Percentiles rank a stretch among this genome's conserved stretches.
These are phyloP conservation scores for Xylariaceae sp. DNA, from an alignment of 2,329 filamentous ascomycete species.

Conservation along the genomic window DNA sequence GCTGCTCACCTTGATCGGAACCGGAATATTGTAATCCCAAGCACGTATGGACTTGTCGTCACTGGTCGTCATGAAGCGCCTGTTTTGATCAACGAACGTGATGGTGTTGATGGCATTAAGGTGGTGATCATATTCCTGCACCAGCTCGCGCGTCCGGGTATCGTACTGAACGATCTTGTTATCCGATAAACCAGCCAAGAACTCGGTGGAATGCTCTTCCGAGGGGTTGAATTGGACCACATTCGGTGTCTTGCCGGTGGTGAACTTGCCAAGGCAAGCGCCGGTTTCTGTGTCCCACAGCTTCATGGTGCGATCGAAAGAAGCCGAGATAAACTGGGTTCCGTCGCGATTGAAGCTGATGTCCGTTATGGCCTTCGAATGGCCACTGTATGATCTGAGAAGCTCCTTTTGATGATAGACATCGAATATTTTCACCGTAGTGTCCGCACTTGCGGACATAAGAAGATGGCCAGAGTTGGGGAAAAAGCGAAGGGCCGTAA, in stretches of 20 bases:
- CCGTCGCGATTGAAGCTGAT: conserved; percentile 80
- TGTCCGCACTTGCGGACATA: conserved; percentile 83
- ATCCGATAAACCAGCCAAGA: conserved; percentile 93
- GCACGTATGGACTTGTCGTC: conserved; percentile 94
- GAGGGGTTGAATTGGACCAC: conserved; percentile 90
- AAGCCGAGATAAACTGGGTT: conserved; percentile 80
- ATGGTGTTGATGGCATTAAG: conserved; percentile 97
- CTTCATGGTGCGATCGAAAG: conserved; percentile 94
- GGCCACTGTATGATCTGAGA: conserved; percentile 84
- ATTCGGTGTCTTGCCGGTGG: conserved; percentile 90
- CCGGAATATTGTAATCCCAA: conserved; percentile 98
- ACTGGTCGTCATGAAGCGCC: conserved; percentile 94
- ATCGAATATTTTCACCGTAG: conserved; percentile 90
- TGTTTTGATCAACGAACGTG: conserved; percentile 88
- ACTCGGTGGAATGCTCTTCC: conserved; percentile 73
- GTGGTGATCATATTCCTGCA: conserved; percentile 98
- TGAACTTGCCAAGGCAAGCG: conserved; percentile 79
- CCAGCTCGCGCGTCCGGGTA: conserved; percentile 69
- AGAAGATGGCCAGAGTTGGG: conserved; percentile 82
- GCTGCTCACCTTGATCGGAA: conserved; percentile 64
- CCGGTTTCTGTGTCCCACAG: conserved; percentile 98
- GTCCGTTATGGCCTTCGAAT: conserved; percentile 85
- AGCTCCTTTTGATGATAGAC: conserved; percentile 86
- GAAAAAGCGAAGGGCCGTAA: conserved; percentile 87
- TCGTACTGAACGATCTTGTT: conserved; percentile 99